phyloP scores from a whole-genome alignment of 768 basidiomycete species.

The Boletellus emodensis region DNA sequence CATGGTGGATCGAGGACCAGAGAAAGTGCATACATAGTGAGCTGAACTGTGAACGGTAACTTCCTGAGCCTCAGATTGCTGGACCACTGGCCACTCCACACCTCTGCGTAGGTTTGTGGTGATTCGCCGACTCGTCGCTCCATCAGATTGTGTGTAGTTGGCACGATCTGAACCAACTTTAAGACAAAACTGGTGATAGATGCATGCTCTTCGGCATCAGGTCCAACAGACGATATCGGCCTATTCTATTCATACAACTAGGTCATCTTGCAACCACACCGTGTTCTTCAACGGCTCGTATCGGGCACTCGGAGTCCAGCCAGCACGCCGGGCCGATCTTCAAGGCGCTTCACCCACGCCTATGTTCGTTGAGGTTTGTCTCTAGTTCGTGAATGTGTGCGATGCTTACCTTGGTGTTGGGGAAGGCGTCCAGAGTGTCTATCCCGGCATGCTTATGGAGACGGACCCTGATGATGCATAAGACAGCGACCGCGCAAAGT shows the following conservation, averaged over 20 bases:
- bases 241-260: not conserved
- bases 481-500: not conserved
- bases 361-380: not conserved
- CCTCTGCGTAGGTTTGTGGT: too few species aligned
- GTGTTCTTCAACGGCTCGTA: not conserved
- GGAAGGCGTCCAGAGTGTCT: conserved; percentile 58
- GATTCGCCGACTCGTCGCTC: too few species aligned
- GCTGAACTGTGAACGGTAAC: too few species aligned
- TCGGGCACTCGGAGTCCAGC: conserved; percentile 21
- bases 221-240: not conserved
- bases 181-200: too few species aligned
- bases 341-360: conserved; percentile 31
- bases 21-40: too few species aligned
- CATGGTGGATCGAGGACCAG: too few species aligned
- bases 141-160: too few species aligned
- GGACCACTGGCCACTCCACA: too few species aligned
- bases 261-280: not conserved
- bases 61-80: too few species aligned
- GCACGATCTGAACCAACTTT: too few species aligned
- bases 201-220: too few species aligned
- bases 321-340: conserved; percentile 19
- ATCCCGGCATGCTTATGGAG: conserved; percentile 46
- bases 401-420: conserved; percentile 49
- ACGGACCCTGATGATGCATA: conserved; percentile 46
- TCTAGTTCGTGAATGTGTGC: too few species aligned